Conservation (phyloP, 169 alveolate genomes). For the Sarcocystis neurona region DNA sequence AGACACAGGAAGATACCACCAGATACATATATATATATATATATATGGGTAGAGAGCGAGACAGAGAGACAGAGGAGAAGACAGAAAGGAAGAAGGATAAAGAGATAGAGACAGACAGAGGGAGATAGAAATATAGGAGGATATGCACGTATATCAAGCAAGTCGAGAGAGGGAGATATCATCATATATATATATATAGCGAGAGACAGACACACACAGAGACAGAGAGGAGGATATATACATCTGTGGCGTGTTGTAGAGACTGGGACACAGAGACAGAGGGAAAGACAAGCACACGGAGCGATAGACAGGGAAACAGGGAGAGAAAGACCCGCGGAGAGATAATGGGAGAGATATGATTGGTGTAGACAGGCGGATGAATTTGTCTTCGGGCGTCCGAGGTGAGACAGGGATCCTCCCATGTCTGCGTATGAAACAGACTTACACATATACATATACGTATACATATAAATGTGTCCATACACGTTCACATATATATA, state of each 20-base stretch:
- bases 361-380: background rate
- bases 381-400: background rate
- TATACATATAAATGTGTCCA: too few species aligned
- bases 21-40: too few species aligned
- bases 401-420: too few species aligned
- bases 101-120: background rate
- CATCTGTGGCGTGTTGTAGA: background rate
- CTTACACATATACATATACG: too few species aligned
- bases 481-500: too few species aligned
- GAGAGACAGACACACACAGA: background rate
- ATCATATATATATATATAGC: too few species aligned
- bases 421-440: too few species aligned
- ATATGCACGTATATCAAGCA: background rate
- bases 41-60: background rate
- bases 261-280: conserved; percentile 2
- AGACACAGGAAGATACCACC: too few species aligned
- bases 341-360: background rate
- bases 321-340: background rate
- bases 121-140: background rate
- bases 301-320: background rate
- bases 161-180: background rate
- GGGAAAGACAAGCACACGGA: background rate
- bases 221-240: background rate
- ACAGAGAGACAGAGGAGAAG: background rate
- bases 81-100: too few species aligned